A percentile compares a stretch with the other conserved stretches of the same genome.
Conservation (phyloP, 768 basidiomycete genomes). For the Lactifluus volemus region DNA sequence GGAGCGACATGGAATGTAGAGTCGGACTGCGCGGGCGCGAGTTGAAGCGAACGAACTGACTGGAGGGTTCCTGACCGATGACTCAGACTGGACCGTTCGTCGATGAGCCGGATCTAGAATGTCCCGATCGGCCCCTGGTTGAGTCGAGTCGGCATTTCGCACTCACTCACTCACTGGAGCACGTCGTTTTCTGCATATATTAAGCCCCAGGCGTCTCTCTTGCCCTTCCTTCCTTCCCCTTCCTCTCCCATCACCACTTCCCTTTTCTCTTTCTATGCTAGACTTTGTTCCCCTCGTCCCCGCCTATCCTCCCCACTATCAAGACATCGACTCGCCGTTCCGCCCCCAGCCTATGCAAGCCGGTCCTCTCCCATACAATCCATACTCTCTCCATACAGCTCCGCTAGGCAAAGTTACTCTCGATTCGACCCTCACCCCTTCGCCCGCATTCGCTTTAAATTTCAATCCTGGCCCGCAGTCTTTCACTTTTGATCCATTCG, state of each 20-base stretch:
- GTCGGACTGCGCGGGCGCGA: no score
- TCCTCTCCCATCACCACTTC: not conserved
- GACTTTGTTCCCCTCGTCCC: slow-evolving; percentile 10
- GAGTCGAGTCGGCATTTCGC: no score
- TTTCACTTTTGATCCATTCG: slow-evolving; percentile 20
- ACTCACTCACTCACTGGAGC: no score
- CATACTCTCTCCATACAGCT: not conserved
- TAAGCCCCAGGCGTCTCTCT: slow-evolving; percentile 4
- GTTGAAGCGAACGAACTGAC: not conserved
- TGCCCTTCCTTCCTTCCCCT: not conserved
- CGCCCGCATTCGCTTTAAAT: not conserved
- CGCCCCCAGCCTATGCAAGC: slow-evolving; percentile 5
- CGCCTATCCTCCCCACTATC: not conserved
- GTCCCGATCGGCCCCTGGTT: slow-evolving; percentile 7
- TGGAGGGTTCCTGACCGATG: not conserved
- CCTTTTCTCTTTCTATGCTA: slow-evolving; percentile 2
- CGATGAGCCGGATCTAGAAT: slow-evolving; percentile 17
- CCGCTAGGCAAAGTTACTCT: not conserved
- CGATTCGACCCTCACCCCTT: not conserved
- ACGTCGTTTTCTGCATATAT: slow-evolving; percentile 5
- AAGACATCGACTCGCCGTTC: slow-evolving; percentile 2
- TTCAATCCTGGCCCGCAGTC: slow-evolving; percentile 1
- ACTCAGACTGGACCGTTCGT: slow-evolving; percentile 4
- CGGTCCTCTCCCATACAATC: slow-evolving; percentile 3
- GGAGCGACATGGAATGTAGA: not conserved